Percentiles rank a stretch among this genome's conserved stretches.
Conservation (phyloP, 768 basidiomycete genomes). For the Hypsizygus marmoreus region DNA sequence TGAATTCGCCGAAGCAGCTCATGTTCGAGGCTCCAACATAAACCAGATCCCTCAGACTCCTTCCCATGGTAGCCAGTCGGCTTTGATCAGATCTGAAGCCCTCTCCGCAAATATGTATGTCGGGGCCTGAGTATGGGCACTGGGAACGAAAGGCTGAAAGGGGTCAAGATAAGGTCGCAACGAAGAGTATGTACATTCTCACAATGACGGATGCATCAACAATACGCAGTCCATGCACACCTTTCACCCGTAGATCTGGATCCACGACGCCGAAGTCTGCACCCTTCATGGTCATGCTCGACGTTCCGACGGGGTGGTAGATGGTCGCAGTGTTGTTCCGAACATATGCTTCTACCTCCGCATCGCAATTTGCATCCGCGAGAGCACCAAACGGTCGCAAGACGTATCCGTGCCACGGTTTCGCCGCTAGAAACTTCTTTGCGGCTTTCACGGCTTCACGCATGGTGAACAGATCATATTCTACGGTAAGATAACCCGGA, state of each 20-base stretch:
- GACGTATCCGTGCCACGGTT: slow-evolving; percentile 6
- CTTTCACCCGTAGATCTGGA: slow-evolving; percentile 34
- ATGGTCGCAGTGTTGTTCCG: slow-evolving; percentile 19
- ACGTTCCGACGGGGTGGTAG: slow-evolving; percentile 29
- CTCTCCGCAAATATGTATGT: slow-evolving; percentile 6
- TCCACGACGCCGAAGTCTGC: slow-evolving; percentile 16
- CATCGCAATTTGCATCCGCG: slow-evolving; percentile 23
- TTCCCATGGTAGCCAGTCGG: no score
- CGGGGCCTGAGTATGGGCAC: slow-evolving; percentile 6
- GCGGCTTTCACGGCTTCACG: slow-evolving; percentile 8
- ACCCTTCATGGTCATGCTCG: slow-evolving; percentile 22
- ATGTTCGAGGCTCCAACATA: no score
- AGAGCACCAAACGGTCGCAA: slow-evolving; percentile 1
- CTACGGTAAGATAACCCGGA: slow-evolving; percentile 31
- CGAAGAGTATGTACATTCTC: not conserved
- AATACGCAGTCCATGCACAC: slow-evolving; percentile 33
- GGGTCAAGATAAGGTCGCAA: not conserved
- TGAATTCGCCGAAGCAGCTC: no score
- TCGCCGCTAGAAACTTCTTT: slow-evolving; percentile 6
- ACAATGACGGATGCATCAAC: slow-evolving; percentile 34
- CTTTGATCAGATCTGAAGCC: no score
- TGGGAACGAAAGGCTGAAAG: slow-evolving; percentile 5
- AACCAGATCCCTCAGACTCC: no score
- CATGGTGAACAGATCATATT: slow-evolving; percentile 12
- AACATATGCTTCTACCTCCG: slow-evolving; percentile 27